Evolutionary conservation across 805 yeast genomes (phyloP).

Genomic region (Cyberlindnera galapagoensis): DNA sequence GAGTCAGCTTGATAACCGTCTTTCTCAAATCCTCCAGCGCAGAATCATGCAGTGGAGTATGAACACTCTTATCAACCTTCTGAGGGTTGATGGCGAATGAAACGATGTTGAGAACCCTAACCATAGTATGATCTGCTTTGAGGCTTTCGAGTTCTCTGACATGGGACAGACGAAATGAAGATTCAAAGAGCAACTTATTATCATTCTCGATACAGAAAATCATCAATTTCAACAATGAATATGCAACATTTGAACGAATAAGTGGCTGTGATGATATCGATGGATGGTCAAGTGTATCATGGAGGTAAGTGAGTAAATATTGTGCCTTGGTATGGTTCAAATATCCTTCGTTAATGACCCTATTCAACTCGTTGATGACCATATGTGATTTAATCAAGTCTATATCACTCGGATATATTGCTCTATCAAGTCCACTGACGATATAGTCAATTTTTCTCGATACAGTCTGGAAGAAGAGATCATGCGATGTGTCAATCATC

Average conservation of each 20-base stretch:
- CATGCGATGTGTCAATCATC: slow-evolving; percentile 17
- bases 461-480: slow-evolving; percentile 19
- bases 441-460: slow-evolving; percentile 19
- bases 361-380: slow-evolving; percentile 13
- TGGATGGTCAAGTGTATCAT: slow-evolving; percentile 5
- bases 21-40: slow-evolving; percentile 15
- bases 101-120: slow-evolving; percentile 10
- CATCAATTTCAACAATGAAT: slow-evolving; percentile 8
- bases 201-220: slow-evolving; percentile 2
- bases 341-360: slow-evolving; percentile 13
- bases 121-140: slow-evolving; percentile 5
- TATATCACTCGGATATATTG: slow-evolving; percentile 4
- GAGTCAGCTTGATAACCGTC: slow-evolving; percentile 4
- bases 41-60: slow-evolving; percentile 12
- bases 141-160: slow-evolving; percentile 1
- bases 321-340: slow-evolving; percentile 11
- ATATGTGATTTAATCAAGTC: slow-evolving; percentile 20
- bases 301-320: slow-evolving; percentile 10
- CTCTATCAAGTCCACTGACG: slow-evolving; percentile 6
- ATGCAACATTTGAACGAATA: slow-evolving; percentile 6
- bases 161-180: slow-evolving; percentile 7
- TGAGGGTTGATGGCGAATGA: slow-evolving; percentile 6
- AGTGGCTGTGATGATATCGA: slow-evolving; percentile 6
- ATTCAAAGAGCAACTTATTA: slow-evolving; percentile 2
- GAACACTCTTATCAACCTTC: slow-evolving; percentile 1